Evolutionary conservation across 768 basidiomycete species (phyloP), one percentile per base, ranked within the genome.

Genomic region (Lactifluus pinguis): DNA sequence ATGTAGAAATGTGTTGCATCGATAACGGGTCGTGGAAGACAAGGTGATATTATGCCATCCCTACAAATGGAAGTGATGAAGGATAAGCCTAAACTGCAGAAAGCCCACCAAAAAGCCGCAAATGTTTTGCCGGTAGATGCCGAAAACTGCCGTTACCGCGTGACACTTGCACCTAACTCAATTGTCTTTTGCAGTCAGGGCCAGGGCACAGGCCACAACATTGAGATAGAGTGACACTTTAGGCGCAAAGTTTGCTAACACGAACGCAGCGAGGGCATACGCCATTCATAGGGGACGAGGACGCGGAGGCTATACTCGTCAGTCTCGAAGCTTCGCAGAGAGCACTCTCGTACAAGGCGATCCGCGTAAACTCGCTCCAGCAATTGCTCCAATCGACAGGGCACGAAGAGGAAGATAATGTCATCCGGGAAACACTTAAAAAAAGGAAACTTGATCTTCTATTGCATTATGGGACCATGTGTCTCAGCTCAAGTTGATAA

Each of bases 61-160:
- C 49, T 34, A 14, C 17, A 25, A 60, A 49, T 60, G 54, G 49
- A 45, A 51, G 53, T 50, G 54, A 61, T 55, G 34, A 42, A 61
- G 54, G 60, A 55, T 60, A 55, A 55, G 34, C 53, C 48, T 60
- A 57, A 57, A 49, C 48, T 57, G 25, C 38, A 39, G 48, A 53
- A 60, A 44, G 30, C 32, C 49, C 57, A 25, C 49, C 49, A 34
- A 50, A 49, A 44, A 49, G 53, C 59, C 59, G 54, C 59, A 41
- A 19, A 30, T 15, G 29, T 39, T 51, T 48, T 42, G 55, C 49
- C 54, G 30, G 53, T 55, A 15, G 49, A 36, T 41, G 55, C 49
- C 48, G 53, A 44, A 55, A 55, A 3, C 34, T 55, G 49, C 54
- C 48, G 59, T 32, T 49, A 32, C 41, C 38, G 38, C 13, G 32